Evolutionary conservation across 192 early-diverging fungal genomes (phyloP).

Genomic region (Podochytrium sp.): DNA sequence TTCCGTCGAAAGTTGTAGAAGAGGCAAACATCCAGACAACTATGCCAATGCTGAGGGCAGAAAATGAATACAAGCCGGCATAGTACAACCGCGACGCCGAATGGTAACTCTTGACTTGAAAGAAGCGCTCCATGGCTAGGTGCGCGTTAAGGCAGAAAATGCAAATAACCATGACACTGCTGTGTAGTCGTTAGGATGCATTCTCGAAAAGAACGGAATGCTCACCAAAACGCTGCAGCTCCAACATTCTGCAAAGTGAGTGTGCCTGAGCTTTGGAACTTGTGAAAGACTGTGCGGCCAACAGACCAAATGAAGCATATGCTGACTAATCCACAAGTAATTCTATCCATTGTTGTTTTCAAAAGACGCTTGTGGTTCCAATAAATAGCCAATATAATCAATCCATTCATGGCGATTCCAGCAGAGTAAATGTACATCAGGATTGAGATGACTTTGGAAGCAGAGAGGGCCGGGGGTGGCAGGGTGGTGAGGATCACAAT

Average conservation of each 20-base stretch:
- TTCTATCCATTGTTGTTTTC: conserved; percentile 2
- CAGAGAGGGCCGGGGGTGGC: not conserved
- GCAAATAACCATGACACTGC: not conserved
- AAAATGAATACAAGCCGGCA: not conserved
- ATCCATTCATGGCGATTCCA: not conserved
- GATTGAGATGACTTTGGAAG: not conserved
- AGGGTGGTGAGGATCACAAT: too few relatives aligned
- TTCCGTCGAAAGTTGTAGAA: not conserved
- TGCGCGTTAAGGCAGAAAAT: conserved; percentile 7
- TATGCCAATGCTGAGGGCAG: not conserved
- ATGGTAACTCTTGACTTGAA: not conserved
- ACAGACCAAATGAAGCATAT: conserved; percentile 17
- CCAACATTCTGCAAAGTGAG: not conserved
- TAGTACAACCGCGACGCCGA: not conserved
- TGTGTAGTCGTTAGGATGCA: not conserved
- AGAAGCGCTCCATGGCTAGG: conserved; percentile 26
- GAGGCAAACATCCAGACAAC: conserved; percentile 4
- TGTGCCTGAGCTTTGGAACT: not conserved
- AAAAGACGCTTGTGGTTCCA: not conserved
- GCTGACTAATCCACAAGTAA: not conserved
- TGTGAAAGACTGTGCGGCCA: conserved; percentile 1
- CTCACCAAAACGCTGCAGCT: not conserved
- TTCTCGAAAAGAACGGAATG: too few relatives aligned
- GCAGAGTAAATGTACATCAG: conserved; percentile 8
- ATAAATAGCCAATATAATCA: not conserved